Evolutionary conservation across 352 stramenopile species (phyloP).

Genomic region (Phytophthora pluvialis): DNA sequence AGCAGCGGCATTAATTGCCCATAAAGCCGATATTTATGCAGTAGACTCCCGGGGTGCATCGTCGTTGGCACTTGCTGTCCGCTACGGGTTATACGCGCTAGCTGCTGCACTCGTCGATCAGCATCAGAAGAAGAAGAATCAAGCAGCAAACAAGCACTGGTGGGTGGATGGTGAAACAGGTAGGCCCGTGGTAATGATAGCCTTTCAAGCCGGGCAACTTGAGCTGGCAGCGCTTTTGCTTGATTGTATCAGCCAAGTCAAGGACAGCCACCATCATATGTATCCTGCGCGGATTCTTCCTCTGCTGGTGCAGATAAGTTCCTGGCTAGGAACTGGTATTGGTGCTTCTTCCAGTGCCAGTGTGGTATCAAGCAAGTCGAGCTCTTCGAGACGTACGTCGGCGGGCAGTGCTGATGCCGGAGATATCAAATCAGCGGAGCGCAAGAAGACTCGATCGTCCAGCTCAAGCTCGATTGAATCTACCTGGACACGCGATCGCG

Average conservation of each 20-base stretch:
- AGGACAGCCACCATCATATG: slow-evolving; percentile 23
- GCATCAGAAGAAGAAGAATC: slow-evolving; percentile 30
- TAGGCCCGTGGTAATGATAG: slow-evolving; percentile 48
- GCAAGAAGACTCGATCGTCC: slow-evolving; percentile 22
- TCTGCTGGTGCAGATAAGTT: slow-evolving; percentile 52
- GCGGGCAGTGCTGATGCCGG: not conserved
- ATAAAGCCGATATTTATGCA: slow-evolving; percentile 51
- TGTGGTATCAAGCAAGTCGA: slow-evolving; percentile 12
- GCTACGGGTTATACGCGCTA: slow-evolving; percentile 67
- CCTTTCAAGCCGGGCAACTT: slow-evolving; percentile 62
- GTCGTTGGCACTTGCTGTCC: slow-evolving; percentile 55
- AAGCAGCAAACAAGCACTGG: slow-evolving; percentile 21
- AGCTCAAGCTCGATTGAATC: slow-evolving; percentile 23
- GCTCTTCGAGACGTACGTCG: slow-evolving; percentile 14
- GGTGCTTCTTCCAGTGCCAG: slow-evolving; percentile 5
- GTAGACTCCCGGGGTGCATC: slow-evolving; percentile 51
- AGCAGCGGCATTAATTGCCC: slow-evolving; percentile 49
- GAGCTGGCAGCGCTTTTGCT: slow-evolving; percentile 66
- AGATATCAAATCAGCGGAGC: slow-evolving; percentile 3
- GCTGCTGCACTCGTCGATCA: slow-evolving; percentile 38
- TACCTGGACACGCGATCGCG: slow-evolving; percentile 35
- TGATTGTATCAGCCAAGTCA: slow-evolving; percentile 37
- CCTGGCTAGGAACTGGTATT: slow-evolving; percentile 40
- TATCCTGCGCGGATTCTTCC: slow-evolving; percentile 52
- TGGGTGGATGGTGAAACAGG: slow-evolving; percentile 66